Conservation (phyloP, 208 protist species). For the Wallacemonas sp. region DNA sequence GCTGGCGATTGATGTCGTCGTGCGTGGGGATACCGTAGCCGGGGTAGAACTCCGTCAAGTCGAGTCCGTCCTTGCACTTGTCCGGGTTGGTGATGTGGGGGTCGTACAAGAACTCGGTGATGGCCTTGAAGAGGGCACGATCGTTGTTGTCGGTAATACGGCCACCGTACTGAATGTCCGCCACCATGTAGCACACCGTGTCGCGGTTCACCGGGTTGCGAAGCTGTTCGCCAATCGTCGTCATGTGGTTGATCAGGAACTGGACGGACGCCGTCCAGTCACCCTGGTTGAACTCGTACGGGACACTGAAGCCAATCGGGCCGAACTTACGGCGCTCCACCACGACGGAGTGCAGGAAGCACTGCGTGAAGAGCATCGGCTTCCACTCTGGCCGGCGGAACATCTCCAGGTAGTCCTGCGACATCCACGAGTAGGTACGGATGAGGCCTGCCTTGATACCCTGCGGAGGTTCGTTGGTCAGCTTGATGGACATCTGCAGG, state of each 20-base stretch:
- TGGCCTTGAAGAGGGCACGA: slow-evolving; percentile 96
- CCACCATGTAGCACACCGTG: slow-evolving; percentile 97
- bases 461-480: slow-evolving; percentile 97
- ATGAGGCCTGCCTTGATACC: slow-evolving; percentile 97
- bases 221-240: slow-evolving; percentile 93
- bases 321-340: slow-evolving; percentile 98
- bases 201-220: slow-evolving; percentile 92
- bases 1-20: slow-evolving; percentile 93
- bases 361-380: slow-evolving; percentile 96
- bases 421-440: slow-evolving; percentile 95
- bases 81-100: slow-evolving; percentile 89
- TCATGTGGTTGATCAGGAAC: slow-evolving; percentile 98
- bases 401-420: slow-evolving; percentile 96
- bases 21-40: slow-evolving; percentile 89
- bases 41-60: slow-evolving; percentile 83
- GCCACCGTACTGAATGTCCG: slow-evolving; percentile 99
- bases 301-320: slow-evolving; percentile 98
- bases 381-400: slow-evolving; percentile 96
- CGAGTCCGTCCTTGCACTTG: slow-evolving; percentile 77
- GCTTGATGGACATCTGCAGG: slow-evolving; percentile 97
- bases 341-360: slow-evolving; percentile 97
- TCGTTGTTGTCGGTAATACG: slow-evolving; percentile 99
- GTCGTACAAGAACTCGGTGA: slow-evolving; percentile 94
- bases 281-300: slow-evolving; percentile 98
- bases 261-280: slow-evolving; percentile 96